These are phyloP conservation scores for Colletotrichum truncatum DNA, from an alignment of 2,329 filamentous ascomycete genomes.

Conservation along the genomic window DNA sequence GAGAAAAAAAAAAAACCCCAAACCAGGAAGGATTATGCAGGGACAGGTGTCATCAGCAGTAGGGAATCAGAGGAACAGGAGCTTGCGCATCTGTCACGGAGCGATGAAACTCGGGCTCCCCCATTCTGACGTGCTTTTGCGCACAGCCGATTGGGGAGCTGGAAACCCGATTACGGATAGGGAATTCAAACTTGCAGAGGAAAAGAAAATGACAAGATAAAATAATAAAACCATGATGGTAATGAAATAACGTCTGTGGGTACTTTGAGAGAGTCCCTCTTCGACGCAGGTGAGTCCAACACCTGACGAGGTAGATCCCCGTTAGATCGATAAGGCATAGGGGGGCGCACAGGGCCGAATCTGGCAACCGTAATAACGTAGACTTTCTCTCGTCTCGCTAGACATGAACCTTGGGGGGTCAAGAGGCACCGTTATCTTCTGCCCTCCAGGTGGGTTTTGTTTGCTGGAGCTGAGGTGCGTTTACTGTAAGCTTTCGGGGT, in stretches of 20 bases:
- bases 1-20: too few relatives aligned
- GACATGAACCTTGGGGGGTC: neutral
- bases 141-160: conserved; percentile 1
- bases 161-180: neutral
- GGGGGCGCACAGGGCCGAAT: neutral
- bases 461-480: conserved; percentile 10
- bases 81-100: neutral
- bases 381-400: neutral
- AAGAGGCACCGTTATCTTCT: conserved; percentile 2
- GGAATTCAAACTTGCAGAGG: too few relatives aligned
- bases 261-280: neutral
- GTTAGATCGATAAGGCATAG: conserved; percentile 16
- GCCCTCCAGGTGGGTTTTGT: neutral
- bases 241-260: too few relatives aligned
- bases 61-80: neutral
- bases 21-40: too few relatives aligned
- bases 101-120: conserved; percentile 4
- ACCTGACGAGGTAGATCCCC: conserved; percentile 6
- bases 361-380: neutral
- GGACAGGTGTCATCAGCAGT: neutral
- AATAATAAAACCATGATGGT: too few relatives aligned
- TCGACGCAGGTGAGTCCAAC: neutral
- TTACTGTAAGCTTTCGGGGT: too few relatives aligned
- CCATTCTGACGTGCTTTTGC: neutral
- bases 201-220: too few relatives aligned